Percentiles rank a stretch among this genome's conserved stretches.
Evolutionary conservation across 129 eudicot species (phyloP).

Genomic region (Glebionis coronaria): DNA sequence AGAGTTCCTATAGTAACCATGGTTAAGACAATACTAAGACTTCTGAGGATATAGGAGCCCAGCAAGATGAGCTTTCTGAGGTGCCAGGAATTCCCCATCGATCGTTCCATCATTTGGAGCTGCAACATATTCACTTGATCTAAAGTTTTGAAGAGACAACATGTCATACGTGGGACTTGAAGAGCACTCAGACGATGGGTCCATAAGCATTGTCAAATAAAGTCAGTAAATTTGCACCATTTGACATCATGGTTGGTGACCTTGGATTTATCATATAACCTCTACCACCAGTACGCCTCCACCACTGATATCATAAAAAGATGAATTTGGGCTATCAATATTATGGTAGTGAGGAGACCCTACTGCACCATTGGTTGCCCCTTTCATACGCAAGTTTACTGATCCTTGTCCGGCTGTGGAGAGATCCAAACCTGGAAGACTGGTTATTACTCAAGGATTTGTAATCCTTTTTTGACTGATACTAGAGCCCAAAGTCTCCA

Average conservation of each 20-base stretch:
- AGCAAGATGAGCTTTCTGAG: conserved; percentile 78
- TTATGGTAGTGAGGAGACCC: conserved; percentile 50
- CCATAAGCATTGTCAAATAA: conserved; percentile 42
- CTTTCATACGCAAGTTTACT: conserved; percentile 38
- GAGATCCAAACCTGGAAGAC: conserved; percentile 54
- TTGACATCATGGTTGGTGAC: conserved; percentile 61
- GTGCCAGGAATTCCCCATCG: conserved; percentile 53
- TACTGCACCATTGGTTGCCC: conserved; percentile 39
- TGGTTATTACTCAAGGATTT: conserved; percentile 55
- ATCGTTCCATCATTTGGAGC: conserved; percentile 59
- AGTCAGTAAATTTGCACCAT: conserved; percentile 45
- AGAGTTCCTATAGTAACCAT: conserved; percentile 59
- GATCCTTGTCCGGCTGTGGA: conserved; percentile 39
- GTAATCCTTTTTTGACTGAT: conserved; percentile 44
- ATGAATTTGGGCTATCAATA: conserved; percentile 56
- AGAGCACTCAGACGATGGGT: too few relatives aligned
- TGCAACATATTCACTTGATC: conserved; percentile 51
- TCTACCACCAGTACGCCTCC: too few relatives aligned
- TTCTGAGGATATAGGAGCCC: conserved; percentile 63
- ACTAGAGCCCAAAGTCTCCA: conserved; percentile 79
- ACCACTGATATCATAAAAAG: conserved; percentile 50
- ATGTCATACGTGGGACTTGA: conserved; percentile 58
- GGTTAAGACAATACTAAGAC: conserved; percentile 58
- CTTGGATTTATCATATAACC: conserved; percentile 52
- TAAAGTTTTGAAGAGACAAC: conserved; percentile 57